phyloP scores from a whole-genome alignment of 163 green algal species.

The Chloroidium sp. region DNA sequence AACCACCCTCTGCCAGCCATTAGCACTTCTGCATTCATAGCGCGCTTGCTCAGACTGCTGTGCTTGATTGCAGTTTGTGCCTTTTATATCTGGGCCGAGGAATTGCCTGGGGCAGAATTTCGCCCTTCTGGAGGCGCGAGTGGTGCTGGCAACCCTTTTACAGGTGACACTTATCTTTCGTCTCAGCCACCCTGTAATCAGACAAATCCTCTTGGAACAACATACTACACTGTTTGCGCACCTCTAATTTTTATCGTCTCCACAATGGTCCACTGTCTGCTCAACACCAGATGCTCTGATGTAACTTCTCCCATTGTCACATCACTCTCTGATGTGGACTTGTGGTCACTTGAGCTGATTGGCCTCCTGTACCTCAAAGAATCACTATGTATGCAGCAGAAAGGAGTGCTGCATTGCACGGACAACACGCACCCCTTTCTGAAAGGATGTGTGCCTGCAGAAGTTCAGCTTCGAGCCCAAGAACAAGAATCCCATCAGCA shows the following conservation, averaged over 20 bases:
- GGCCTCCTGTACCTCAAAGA: not conserved
- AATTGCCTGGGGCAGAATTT: constrained; percentile 96
- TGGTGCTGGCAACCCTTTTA: constrained; percentile 47
- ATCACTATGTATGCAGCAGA: not conserved
- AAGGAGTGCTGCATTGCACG: not conserved
- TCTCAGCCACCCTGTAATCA: not conserved
- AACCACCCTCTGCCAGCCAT: not conserved
- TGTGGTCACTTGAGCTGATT: not conserved
- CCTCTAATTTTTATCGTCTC: not conserved
- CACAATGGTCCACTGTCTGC: constrained; percentile 1
- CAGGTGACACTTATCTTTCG: constrained; percentile 15
- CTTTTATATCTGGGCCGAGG: constrained; percentile 86
- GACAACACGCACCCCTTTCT: not conserved
- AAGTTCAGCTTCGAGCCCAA: constrained; percentile 10
- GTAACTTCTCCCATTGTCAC: not conserved
- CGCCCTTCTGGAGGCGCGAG: constrained; percentile 78
- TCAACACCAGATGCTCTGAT: not conserved
- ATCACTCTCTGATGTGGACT: not conserved
- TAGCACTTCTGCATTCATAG: not conserved
- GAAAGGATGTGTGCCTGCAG: not conserved
- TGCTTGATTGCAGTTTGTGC: constrained; percentile 36
- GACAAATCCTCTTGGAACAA: not conserved
- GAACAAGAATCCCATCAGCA: not conserved
- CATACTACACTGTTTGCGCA: not conserved
- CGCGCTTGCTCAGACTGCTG: not conserved